Conservation (phyloP, 2,329 filamentous ascomycete species). For the Colletotrichum navitas region DNA sequence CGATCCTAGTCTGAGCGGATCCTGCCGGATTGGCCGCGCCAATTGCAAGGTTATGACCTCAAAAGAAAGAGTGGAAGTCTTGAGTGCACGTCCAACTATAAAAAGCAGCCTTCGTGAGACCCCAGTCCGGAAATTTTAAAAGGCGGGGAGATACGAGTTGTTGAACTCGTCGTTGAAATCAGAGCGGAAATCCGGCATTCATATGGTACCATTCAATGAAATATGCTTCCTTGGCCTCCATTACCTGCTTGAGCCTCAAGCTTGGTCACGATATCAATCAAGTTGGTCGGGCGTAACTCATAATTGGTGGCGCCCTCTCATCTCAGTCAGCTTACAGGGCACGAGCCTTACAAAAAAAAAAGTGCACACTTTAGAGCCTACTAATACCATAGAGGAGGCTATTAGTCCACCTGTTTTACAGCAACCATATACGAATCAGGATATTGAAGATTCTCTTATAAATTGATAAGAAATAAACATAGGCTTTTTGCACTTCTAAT, state of each 20-base stretch:
- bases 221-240: background rate
- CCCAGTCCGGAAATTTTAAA: background rate
- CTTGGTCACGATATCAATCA: slow-evolving; percentile 5
- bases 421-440: no score
- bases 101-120: background rate
- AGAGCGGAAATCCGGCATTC: background rate
- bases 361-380: no score
- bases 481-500: no score
- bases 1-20: background rate
- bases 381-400: no score
- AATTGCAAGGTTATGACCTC: background rate
- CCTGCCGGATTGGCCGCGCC: background rate
- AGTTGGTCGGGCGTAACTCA: background rate
- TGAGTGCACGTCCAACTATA: background rate
- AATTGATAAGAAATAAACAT: no score
- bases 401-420: no score
- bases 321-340: background rate
- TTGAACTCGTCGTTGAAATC: background rate
- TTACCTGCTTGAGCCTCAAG: background rate
- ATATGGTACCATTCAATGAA: background rate
- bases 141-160: background rate
- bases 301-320: background rate
- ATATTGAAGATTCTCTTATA: no score
- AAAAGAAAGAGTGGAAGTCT: background rate
- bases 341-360: no score